Percentiles rank a stretch among this genome's conserved stretches.
Evolutionary conservation across 164 flowering plant genomes (phyloP).

Genomic region (Umbilicus rupestris): DNA sequence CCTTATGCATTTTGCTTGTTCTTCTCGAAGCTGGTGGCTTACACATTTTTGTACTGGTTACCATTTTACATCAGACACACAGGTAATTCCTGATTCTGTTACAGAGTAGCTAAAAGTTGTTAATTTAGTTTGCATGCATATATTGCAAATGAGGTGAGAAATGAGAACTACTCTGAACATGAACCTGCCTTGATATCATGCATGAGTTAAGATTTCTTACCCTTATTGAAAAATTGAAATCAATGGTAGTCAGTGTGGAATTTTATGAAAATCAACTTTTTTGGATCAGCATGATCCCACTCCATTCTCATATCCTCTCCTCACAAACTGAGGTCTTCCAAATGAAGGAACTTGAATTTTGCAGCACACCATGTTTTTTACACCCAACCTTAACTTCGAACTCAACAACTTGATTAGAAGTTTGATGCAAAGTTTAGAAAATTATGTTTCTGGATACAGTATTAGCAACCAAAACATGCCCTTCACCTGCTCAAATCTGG

Average conservation of each 20-base stretch:
- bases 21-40: conserved; percentile 96
- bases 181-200: background rate
- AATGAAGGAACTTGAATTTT: no score
- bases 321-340: no score
- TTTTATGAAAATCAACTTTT: no score
- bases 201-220: background rate
- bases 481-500: no score
- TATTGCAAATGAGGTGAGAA: background rate
- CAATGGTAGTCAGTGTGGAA: background rate
- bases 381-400: no score
- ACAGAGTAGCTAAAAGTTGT: background rate
- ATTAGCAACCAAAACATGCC: no score
- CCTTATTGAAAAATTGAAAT: background rate
- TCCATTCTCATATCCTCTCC: no score
- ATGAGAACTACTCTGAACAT: background rate
- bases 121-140: background rate
- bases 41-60: conserved; percentile 93
- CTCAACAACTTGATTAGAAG: no score
- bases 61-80: conserved; percentile 93
- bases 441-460: no score
- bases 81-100: conserved; percentile 35
- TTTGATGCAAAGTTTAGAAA: no score
- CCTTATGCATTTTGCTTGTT: conserved; percentile 88
- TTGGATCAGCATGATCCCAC: background rate
- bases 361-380: no score